Percentiles rank a stretch among this genome's conserved stretches.
These are phyloP conservation scores for Vaccinium darrowii DNA, from an alignment of 148 eudicot species.

Conservation along the genomic window DNA sequence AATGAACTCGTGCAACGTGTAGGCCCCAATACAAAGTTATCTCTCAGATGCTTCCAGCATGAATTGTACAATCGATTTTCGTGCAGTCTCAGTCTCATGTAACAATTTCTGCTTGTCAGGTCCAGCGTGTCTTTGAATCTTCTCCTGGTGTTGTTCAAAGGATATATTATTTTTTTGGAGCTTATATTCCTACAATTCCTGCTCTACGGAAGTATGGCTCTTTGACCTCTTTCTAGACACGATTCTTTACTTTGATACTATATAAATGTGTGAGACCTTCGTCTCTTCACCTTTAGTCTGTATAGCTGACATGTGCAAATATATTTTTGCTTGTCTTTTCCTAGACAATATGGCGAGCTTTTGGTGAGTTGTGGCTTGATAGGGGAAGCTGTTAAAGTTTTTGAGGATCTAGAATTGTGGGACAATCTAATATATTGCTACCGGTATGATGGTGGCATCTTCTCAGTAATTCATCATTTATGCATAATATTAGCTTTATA, in stretches of 20 bases:
- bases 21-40: not conserved
- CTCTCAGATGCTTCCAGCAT: not conserved
- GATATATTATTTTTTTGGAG: conserved; percentile 66
- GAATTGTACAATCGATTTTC: not conserved
- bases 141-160: conserved; percentile 63
- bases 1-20: not conserved
- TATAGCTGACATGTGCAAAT: not conserved
- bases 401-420: conserved; percentile 96
- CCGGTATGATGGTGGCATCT: conserved; percentile 37
- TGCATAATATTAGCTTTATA: not conserved
- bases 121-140: conserved; percentile 49
- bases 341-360: conserved; percentile 89
- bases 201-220: conserved; percentile 66
- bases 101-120: conserved; percentile 38
- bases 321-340: not conserved
- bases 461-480: not conserved
- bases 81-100: conserved; percentile 15
- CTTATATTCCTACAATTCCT: conserved; percentile 69
- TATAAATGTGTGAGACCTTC: not conserved
- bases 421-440: conserved; percentile 88
- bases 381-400: conserved; percentile 82
- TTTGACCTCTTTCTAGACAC: conserved; percentile 12
- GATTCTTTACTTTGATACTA: not conserved
- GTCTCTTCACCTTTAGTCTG: not conserved
- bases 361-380: conserved; percentile 79